A percentile compares a stretch with the other conserved stretches of the same genome.
phyloP scores from a whole-genome alignment of 768 basidiomycete species.

The Collybiopsis luxurians region DNA sequence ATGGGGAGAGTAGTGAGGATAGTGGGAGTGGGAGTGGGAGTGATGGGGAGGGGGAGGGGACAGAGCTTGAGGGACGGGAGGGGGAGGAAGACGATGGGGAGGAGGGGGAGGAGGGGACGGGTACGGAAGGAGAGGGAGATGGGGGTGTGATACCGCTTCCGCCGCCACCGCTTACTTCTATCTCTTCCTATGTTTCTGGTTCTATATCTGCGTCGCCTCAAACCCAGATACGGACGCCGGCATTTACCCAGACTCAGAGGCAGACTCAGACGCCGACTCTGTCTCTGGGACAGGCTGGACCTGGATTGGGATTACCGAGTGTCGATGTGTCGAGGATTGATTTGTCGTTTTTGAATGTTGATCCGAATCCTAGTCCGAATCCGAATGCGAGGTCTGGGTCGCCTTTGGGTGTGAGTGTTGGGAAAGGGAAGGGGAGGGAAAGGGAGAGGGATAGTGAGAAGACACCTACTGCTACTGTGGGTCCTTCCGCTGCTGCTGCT shows the following conservation, averaged over 20 bases:
- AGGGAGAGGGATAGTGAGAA: conserved; percentile 7
- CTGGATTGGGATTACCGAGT: not conserved
- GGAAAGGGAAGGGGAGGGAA: not conserved
- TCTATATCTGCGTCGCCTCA: too few relatives aligned
- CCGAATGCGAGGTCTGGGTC: too few relatives aligned
- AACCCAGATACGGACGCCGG: too few relatives aligned
- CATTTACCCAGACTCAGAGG: not conserved
- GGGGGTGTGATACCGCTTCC: too few relatives aligned
- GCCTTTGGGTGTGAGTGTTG: too few relatives aligned
- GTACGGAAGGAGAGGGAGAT: conserved; percentile 23
- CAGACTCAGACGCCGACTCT: not conserved
- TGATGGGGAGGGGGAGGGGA: conserved; percentile 32
- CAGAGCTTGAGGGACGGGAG: conserved; percentile 40
- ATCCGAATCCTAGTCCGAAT: conserved; percentile 2
- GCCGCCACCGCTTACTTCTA: too few relatives aligned
- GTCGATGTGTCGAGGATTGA: conserved; percentile 6
- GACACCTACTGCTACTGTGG: conserved; percentile 7
- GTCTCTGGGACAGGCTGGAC: not conserved
- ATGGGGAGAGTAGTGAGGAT: conserved; percentile 31
- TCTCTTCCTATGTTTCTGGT: too few relatives aligned
- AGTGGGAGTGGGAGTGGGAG: conserved; percentile 17
- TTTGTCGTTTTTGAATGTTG: conserved; percentile 1
- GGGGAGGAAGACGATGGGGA: conserved; percentile 21
- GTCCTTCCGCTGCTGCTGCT: not conserved
- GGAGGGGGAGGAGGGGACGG: conserved; percentile 29